Base-by-base conservation (phyloP, 768 basidiomycete genomes). In the Tulasnella sp. region DNA sequence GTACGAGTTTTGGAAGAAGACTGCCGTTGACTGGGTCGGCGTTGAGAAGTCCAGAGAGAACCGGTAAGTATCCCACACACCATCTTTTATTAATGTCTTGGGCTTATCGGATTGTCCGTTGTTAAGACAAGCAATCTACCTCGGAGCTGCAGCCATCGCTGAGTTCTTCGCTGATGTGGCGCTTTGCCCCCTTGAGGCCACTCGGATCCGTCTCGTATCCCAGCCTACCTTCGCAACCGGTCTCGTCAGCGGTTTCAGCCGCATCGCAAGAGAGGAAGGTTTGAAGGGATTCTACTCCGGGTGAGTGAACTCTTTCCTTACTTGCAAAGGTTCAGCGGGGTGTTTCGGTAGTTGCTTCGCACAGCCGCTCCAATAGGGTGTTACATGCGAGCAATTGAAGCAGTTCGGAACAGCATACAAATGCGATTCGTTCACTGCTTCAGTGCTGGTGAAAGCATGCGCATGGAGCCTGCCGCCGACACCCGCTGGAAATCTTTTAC, bases 101-200 rank as follows among this genome's bases (percentile, higher is more conserved):
- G 9, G 19, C 10, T 8, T 21, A 21, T 48, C 25, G 24, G 10
- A 22, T 2, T 49, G 44, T 22, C 4, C 19, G 3, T 4, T 4
- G 66, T 90, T 88, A 81, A 89, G 89, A 76, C 84, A 85, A 63
- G 77, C 78, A 60, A 92, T 97, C 74, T 96, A 92, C 89, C 82
- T 92, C 64, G 90, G 83, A 25, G 89, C 88, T 70, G 93, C 92
- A 59, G 92, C 89, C 57, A 91, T 89, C 51, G 92, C 92, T 30
- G 92, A 97, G 70, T 83, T 94, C 73, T 90, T 97, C 72, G 92
- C 92, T 67, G 92, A 96, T 67, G 81, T 96, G 68, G 93, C 92
- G 53, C 85, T 97, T 54, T 96, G 93, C 77, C 92, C 92, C 42
- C 75, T 93, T 34, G 92, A 94, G 73, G 73, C 73, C 49, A 72